Base-by-base conservation (phyloP, 163 green algal genomes). In the Volvox carteri region DNA sequence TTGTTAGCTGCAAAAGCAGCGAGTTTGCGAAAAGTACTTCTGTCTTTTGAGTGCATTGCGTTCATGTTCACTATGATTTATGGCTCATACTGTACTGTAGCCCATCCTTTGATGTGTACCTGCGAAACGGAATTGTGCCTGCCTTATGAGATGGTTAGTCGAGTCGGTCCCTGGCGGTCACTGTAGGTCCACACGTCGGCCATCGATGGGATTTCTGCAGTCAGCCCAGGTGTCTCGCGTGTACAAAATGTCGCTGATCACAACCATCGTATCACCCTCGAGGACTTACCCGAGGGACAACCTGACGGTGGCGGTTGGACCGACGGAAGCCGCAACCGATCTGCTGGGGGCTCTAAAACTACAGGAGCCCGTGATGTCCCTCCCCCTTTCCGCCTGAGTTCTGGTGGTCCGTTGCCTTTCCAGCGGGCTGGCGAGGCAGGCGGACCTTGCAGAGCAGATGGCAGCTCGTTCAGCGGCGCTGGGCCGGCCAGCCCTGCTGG, bases 201-300 rank as follows among this genome's bases (percentile, higher is more conserved):
- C n/a, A n/a, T n/a, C n/a, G n/a, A n/a, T n/a, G n/a, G n/a, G n/a
- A n/a, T n/a, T n/a, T n/a, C n/a, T n/a, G n/a, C n/a, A n/a, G n/a
- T n/a, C n/a, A n/a, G n/a, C n/a, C 65, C 65, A 46, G 30, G 18
- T 35, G 12, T 23, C 33, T 11, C 23, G n/a, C 4, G 33, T 44
- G 65, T 12, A 46, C 33, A 42, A 18, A 46, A 28, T 75, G 16
- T 75, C 25, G 11, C 65, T 9, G 65, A 75, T 3, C 46, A 48
- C 65, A 75, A 78, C 25, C 73, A 42, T 0, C 84, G 84, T n/a
- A 75, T 88, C 8, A 88, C 84, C n/a, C 52, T 88, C 2, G 84
- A 88, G 52, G 84, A 88, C 84, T 41, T 88, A 68, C 68, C 70
- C 0, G 54, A 75, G 65, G 73, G 41, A n/a, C 46, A 48, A 9